phyloP scores from a whole-genome alignment of 495 filamentous ascomycete genomes.

The Friedmanniomyces simplex region DNA sequence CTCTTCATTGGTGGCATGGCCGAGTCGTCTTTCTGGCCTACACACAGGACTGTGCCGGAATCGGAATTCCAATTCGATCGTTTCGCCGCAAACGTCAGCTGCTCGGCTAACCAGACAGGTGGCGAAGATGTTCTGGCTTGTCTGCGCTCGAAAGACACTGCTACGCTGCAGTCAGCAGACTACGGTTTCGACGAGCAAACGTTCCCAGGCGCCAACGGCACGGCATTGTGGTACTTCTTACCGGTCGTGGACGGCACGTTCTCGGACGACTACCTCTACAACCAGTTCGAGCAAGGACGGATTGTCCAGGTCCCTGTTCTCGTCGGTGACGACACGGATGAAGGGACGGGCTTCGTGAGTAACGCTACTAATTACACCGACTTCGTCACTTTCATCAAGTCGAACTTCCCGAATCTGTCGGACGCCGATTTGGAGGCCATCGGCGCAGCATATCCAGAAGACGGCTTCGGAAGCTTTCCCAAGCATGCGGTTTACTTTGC shows the following conservation, averaged over 20 bases:
- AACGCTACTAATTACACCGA: slow-evolving; percentile 5
- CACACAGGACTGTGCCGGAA: slow-evolving; percentile 2
- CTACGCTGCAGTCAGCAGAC: slow-evolving; percentile 13
- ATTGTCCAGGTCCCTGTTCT: slow-evolving; percentile 4
- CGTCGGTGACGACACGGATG: slow-evolving; percentile 12
- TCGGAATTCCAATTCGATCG: slow-evolving; percentile 13
- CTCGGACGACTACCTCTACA: slow-evolving; percentile 43
- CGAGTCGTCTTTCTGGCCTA: slow-evolving; percentile 12
- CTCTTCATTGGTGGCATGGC: slow-evolving; percentile 18
- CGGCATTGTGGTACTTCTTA: slow-evolving; percentile 5
- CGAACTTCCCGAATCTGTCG: slow-evolving; percentile 13
- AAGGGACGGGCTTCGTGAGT: slow-evolving; percentile 11
- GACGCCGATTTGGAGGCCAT: slow-evolving; percentile 1
- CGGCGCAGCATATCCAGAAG: slow-evolving; percentile 5
- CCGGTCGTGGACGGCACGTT: slow-evolving; percentile 8
- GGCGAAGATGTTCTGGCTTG: slow-evolving; percentile 7
- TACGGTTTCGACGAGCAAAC: not conserved
- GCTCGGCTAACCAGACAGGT: slow-evolving; percentile 1
- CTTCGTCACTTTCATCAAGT: slow-evolving; percentile 10
- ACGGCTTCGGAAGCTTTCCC: not conserved
- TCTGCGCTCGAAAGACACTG: slow-evolving; percentile 4
- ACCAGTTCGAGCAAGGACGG: slow-evolving; percentile 30
- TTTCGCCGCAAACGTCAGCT: slow-evolving; percentile 16
- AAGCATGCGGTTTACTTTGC: slow-evolving; percentile 9
- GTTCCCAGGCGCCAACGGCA: slow-evolving; percentile 1